Evolutionary conservation across 1,139 yeast species (phyloP), one percentile per base, ranked within the genome.

Genomic region (Scheffersomyces illinoinensis): DNA sequence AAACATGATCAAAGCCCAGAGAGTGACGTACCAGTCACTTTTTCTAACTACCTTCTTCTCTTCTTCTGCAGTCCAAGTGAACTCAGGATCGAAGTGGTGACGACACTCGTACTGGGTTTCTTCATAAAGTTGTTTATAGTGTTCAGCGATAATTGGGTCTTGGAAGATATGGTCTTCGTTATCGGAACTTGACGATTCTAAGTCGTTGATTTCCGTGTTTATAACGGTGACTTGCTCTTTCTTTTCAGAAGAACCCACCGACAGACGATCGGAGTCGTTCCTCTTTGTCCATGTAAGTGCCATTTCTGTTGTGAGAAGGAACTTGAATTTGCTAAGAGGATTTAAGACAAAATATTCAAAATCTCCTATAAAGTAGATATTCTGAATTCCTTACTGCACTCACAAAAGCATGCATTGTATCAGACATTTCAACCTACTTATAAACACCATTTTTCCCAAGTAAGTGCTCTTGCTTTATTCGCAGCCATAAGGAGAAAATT

Each of bases 1-100:
- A 67, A 85, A 85, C 79, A 84, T 75, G 56, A 83, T 61, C 60
- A 83, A 81, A 0, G 86, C 85, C 68, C 82, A 72, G 47, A 82
- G 64, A 1, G 85, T 73, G 23, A 83, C 86, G 33, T 75, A 71
- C 63, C 70, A 70, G 62, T 85, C 87, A 51, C 81, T 71, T 62
- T 80, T 82, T 63, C 79, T 64, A 3, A 76, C 63, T 12, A 84
- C 66, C 47, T 68, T 71, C 33, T 68, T 70, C 63, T 83, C 86
- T 62, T 84, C 86, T 43, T 72, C 73, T 3, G 63, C 57, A 0
- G 78, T 71, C 87, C 87, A 85, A 12, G 73, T 68, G 47, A 82
- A 73, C 0, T 74, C 73, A 0, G 85, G 81, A 63, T 84, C 86
- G 60, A 82, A 81, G 3, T 75, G 74, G 47, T 71, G 68, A 14